A percentile compares a stretch with the other conserved stretches of the same genome.
These are phyloP conservation scores for Saccharata proteae DNA, from an alignment of 2,329 filamentous ascomycete species.

Conservation along the genomic window DNA sequence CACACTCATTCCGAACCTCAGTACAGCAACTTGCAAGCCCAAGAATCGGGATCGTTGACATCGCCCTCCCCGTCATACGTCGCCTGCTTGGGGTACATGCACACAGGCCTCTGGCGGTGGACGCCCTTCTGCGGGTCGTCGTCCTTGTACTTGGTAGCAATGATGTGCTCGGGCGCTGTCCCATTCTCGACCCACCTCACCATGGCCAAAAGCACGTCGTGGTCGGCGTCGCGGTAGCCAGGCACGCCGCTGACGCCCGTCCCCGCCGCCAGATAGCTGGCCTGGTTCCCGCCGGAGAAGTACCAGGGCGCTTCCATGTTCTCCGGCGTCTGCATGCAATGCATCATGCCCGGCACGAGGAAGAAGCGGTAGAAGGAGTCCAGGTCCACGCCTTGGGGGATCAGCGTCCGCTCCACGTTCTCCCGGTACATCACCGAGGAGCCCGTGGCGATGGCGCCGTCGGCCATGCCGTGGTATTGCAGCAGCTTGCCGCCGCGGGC, in stretches of 20 bases:
- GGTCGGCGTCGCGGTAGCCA: slow-evolving; percentile 19
- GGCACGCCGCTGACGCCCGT: slow-evolving; percentile 16
- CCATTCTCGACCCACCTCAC: slow-evolving; percentile 28
- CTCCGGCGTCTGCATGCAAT: slow-evolving; percentile 26
- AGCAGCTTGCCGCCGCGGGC: slow-evolving; percentile 28
- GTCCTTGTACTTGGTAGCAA: slow-evolving; percentile 24
- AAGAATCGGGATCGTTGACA: slow-evolving; percentile 17
- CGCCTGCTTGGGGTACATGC: slow-evolving; percentile 21
- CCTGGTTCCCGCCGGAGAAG: slow-evolving; percentile 28
- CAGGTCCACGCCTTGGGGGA: slow-evolving; percentile 22
- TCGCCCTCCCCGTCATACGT: slow-evolving; percentile 17
- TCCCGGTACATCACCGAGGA: slow-evolving; percentile 42
- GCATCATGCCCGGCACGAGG: slow-evolving; percentile 32
- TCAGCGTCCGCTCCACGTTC: slow-evolving; percentile 26
- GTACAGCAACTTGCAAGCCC: slow-evolving; percentile 14
- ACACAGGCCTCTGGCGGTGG: slow-evolving; percentile 23
- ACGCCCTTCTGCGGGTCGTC: slow-evolving; percentile 19
- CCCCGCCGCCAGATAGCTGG: slow-evolving; percentile 11
- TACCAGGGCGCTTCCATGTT: slow-evolving; percentile 33
- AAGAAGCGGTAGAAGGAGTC: slow-evolving; percentile 32
- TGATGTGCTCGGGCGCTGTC: slow-evolving; percentile 21
- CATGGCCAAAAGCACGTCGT: slow-evolving; percentile 24
- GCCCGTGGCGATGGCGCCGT: slow-evolving; percentile 37
- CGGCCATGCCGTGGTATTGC: slow-evolving; percentile 33
- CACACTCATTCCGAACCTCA: slow-evolving; percentile 4